A percentile compares a stretch with the other conserved stretches of the same genome.
These are phyloP conservation scores for Thielaviopsis ethacetica DNA, from an alignment of 2,329 filamentous ascomycete species.

Conservation along the genomic window DNA sequence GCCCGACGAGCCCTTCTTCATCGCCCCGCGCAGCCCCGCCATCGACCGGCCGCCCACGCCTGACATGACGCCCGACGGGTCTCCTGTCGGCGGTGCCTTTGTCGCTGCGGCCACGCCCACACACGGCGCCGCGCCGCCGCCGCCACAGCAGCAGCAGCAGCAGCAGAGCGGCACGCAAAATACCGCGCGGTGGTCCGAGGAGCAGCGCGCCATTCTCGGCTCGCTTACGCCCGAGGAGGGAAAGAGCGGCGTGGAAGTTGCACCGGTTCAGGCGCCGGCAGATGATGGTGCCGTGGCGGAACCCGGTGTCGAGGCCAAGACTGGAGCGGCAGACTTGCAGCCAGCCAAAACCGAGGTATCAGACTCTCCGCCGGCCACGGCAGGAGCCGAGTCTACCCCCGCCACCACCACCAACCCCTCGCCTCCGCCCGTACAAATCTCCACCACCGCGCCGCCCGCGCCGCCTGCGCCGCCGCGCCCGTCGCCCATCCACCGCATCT, in stretches of 20 bases:
- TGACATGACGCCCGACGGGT: background rate
- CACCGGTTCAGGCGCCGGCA: background rate
- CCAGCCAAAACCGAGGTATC: too few relatives aligned
- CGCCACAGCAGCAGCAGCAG: background rate
- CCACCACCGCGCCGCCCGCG: background rate
- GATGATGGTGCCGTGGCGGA: background rate
- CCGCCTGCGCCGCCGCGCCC: conserved; percentile 3
- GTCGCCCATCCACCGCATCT: conserved; percentile 2
- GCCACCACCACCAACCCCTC: background rate
- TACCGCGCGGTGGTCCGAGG: background rate
- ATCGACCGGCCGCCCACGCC: background rate
- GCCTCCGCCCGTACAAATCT: background rate
- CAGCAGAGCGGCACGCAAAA: background rate
- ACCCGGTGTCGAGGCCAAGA: too few relatives aligned
- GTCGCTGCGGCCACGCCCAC: too few relatives aligned
- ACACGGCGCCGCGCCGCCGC: too few relatives aligned
- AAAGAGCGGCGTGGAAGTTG: background rate
- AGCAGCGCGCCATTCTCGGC: background rate
- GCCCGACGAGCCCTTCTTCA: background rate
- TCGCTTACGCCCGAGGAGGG: conserved; percentile 12
- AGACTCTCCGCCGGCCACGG: too few relatives aligned
- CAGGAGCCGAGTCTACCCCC: background rate
- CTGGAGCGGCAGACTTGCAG: too few relatives aligned
- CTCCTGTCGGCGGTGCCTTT: background rate
- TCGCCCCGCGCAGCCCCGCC: background rate